Conservation (phyloP, 768 basidiomycete species). For the Phylloporus arenicola region DNA sequence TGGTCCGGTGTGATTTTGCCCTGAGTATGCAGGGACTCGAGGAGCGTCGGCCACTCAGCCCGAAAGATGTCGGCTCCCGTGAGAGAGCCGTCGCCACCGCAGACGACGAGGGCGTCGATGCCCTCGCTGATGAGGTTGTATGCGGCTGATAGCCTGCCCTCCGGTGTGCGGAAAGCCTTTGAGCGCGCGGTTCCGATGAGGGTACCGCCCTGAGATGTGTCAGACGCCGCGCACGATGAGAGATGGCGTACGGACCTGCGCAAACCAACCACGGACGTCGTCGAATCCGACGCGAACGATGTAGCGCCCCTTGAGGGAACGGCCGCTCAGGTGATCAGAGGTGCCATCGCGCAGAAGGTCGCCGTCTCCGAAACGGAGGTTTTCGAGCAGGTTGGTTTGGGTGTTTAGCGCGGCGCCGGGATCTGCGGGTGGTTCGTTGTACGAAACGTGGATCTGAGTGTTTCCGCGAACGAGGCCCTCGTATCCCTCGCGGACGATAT, state of each 20-base stretch:
- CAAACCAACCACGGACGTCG: conserved; percentile 93
- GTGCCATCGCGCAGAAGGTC: conserved; percentile 75
- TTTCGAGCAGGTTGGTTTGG: conserved; percentile 48
- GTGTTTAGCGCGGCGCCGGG: conserved; percentile 13
- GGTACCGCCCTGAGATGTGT: conserved; percentile 69
- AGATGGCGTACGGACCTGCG: conserved; percentile 52
- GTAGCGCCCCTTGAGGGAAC: conserved; percentile 82
- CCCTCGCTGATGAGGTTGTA: conserved; percentile 92
- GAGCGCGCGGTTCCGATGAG: conserved; percentile 93
- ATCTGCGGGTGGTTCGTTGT: conserved; percentile 29
- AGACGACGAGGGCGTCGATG: conserved; percentile 94
- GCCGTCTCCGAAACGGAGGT: conserved; percentile 80
- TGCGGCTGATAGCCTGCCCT: conserved; percentile 86
- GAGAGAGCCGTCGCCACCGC: conserved; percentile 94
- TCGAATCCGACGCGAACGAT: conserved; percentile 98
- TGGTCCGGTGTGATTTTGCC: conserved; percentile 79
- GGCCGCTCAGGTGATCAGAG: conserved; percentile 59
- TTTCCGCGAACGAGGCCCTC: conserved; percentile 96
- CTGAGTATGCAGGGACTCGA: conserved; percentile 58
- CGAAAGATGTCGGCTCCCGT: conserved; percentile 95
- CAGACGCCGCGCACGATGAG: neutral
- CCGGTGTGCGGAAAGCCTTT: conserved; percentile 72
- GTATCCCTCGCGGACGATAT: conserved; percentile 96
- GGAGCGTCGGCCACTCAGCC: conserved; percentile 88
- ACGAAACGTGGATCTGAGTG: conserved; percentile 29